Evolutionary conservation across 306 rosid genomes (phyloP), one percentile per base, ranked within the genome.

Genomic region (Casuarina equisetifolia): DNA sequence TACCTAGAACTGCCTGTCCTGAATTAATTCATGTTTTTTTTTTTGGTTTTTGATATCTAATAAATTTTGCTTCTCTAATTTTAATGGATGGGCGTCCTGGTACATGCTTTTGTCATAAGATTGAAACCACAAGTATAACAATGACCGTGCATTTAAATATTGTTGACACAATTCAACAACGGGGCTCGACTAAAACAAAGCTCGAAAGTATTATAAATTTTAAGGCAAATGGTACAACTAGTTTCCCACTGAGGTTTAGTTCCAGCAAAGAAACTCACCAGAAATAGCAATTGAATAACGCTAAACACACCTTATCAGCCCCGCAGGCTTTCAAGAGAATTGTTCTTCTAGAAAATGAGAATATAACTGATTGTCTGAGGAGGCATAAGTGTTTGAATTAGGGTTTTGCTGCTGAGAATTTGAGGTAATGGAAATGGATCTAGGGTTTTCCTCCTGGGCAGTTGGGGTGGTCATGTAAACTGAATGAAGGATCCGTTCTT

Each of bases 371-470:
- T 12, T 42, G 62, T 72, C 50, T 2, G 76, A 45, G 57, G 48
- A 36, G 48, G 25, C 6, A 35, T 25, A n/a, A 38, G 40, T 4
- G 38, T 63, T 71, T n/a, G 76, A 36, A 57, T 46, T 67, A 35
- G 75, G 75, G 68, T 54, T 54, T 13, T 77, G 69, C 6, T 48
- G 58, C 52, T 42, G 69, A 69, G 43, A 12, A 46, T 58, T 12
- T 5, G 81, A 64, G 70, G 63, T 54, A 35, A 12, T 11, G 48
- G 44, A 76, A 64, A 50, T 25, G 20, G 75, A 63, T 42, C 19
- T 51, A 40, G 79, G 73, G 82, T 50, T 73, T 44, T 73, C 68
- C 48, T 49, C 57, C 57, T 69, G 78, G 50, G 64, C n/a, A n/a
- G 44, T 45, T 16, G 39, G 50, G 78, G 70, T 72, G 54, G 71